A percentile compares a stretch with the other conserved stretches of the same genome.
Evolutionary conservation across 2,329 filamentous ascomycete species (phyloP).

Genomic region (Seiridium unicorne): DNA sequence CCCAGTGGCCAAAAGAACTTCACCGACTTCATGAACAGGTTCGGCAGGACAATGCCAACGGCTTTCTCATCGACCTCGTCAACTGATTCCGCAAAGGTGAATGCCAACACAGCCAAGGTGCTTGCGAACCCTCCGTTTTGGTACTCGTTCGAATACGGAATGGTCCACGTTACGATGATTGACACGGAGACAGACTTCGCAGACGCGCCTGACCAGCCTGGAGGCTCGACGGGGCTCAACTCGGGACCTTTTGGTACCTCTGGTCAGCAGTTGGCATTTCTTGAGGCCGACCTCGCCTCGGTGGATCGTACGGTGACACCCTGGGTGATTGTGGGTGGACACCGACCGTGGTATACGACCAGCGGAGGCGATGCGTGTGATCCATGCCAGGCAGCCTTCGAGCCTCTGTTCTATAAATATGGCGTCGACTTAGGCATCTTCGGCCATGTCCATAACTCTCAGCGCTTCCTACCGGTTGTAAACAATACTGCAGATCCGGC

Average conservation of each 20-base stretch:
- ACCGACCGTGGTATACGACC: constrained; percentile 41
- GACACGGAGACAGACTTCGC: constrained; percentile 58
- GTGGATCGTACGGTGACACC: constrained; percentile 55
- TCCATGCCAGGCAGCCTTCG: constrained; percentile 51
- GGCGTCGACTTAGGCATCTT: constrained; percentile 57
- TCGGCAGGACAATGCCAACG: constrained; percentile 49
- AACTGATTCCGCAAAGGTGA: constrained; percentile 36
- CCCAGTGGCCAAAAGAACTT: constrained; percentile 57
- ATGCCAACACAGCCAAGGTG: constrained; percentile 41
- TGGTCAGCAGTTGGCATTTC: constrained; percentile 51
- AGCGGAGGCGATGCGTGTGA: constrained; percentile 32
- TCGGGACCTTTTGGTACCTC: constrained; percentile 47
- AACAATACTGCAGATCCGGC: constrained; percentile 32
- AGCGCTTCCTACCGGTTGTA: constrained; percentile 46
- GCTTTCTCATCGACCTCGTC: constrained; percentile 48
- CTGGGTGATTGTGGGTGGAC: constrained; percentile 47
- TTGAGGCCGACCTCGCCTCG: constrained; percentile 52
- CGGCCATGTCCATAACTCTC: constrained; percentile 58
- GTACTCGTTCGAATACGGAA: constrained; percentile 61
- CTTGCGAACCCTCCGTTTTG: constrained; percentile 54
- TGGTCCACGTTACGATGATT: constrained; percentile 53
- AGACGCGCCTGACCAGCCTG: constrained; percentile 42
- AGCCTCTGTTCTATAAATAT: constrained; percentile 52
- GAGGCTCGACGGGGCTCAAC: constrained; percentile 39
- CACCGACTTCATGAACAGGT: constrained; percentile 57